Percentiles rank a stretch among this genome's conserved stretches.
Evolutionary conservation across 495 filamentous ascomycete species (phyloP).

Genomic region (Tuber indicum): DNA sequence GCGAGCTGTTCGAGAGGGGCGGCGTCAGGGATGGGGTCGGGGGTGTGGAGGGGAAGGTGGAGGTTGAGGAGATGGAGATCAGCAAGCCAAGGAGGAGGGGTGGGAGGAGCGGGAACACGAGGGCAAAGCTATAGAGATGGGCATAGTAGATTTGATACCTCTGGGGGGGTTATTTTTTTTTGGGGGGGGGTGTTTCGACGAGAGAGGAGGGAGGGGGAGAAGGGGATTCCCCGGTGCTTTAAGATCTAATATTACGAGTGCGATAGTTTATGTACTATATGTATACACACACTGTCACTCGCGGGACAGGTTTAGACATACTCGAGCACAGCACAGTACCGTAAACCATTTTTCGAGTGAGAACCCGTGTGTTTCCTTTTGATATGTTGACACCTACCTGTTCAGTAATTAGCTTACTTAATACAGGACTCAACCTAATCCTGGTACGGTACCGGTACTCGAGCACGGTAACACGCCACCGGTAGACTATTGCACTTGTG

Average conservation of each 20-base stretch:
- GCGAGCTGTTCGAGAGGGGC: constrained; percentile 48
- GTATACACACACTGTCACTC: neutral
- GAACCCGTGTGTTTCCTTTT: neutral
- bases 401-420: neutral
- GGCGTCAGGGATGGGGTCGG: constrained; percentile 3
- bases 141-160: neutral
- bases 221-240: neutral
- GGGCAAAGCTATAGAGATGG: neutral
- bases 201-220: neutral
- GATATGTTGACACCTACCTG: neutral
- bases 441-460: neutral
- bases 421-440: neutral
- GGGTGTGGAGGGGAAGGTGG: neutral
- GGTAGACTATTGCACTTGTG: too few relatives aligned
- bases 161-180: neutral
- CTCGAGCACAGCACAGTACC: neutral
- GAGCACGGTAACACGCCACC: neutral
- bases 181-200: neutral
- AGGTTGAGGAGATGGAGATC: constrained; percentile 5
- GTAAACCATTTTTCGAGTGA: neutral
- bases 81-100: neutral
- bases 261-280: neutral
- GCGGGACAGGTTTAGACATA: neutral
- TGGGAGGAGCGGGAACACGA: neutral
- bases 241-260: neutral